Conservation (phyloP, 768 basidiomycete genomes). For the Rhodosporidiobolus odoratus region DNA sequence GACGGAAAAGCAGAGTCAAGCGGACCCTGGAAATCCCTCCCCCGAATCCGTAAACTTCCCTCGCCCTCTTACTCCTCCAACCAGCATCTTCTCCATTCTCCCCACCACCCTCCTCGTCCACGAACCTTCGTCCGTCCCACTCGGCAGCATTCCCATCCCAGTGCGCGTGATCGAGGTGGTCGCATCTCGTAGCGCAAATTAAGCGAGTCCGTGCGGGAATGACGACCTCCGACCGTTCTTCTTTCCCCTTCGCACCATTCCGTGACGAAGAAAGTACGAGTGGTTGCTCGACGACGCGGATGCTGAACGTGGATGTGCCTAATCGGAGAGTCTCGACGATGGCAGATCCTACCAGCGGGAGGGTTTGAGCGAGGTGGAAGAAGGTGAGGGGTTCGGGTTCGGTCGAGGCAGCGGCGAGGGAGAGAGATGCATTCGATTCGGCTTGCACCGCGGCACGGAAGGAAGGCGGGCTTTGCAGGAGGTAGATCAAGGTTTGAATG, state of each 20-base stretch:
- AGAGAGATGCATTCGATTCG: slow-evolving; percentile 18
- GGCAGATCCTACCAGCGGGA: slow-evolving; percentile 29
- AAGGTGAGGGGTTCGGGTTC: neutral
- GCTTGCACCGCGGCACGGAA: slow-evolving; percentile 5
- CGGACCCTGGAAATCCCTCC: slow-evolving; percentile 35
- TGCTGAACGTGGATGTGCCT: slow-evolving; percentile 25
- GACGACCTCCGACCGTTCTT: neutral
- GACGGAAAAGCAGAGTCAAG: neutral
- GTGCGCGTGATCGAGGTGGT: slow-evolving; percentile 14
- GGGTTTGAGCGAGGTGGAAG: neutral
- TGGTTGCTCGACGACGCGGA: slow-evolving; percentile 20
- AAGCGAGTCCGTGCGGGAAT: slow-evolving; percentile 2
- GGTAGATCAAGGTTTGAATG: slow-evolving; percentile 21
- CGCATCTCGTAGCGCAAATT: slow-evolving; percentile 15
- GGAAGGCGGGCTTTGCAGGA: slow-evolving; percentile 12
- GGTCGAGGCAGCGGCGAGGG: neutral
- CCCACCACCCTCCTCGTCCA: neutral
- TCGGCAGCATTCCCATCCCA: slow-evolving; percentile 15
- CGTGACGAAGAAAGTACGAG: slow-evolving; percentile 7
- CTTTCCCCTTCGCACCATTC: neutral
- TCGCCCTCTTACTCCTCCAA: slow-evolving; percentile 10
- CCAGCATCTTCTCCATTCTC: neutral
- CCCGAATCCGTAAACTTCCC: slow-evolving; percentile 31
- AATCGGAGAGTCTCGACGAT: slow-evolving; percentile 38
- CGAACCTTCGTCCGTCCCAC: slow-evolving; percentile 36